Conservation (phyloP, 352 stramenopile genomes). For the Globisporangium ultimum region DNA sequence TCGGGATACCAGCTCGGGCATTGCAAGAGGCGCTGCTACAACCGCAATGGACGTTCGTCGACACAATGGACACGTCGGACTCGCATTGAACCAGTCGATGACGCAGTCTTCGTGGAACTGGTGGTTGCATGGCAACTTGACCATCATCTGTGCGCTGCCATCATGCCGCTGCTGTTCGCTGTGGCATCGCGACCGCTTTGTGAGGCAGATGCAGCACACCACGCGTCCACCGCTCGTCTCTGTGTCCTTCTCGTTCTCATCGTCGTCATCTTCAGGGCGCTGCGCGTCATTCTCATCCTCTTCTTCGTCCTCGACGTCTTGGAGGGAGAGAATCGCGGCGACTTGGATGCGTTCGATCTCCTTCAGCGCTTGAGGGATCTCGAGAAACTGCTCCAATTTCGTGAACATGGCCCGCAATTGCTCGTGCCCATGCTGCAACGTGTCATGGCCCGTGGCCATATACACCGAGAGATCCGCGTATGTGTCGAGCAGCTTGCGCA, state of each 20-base stretch:
- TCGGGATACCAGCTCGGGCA: neutral
- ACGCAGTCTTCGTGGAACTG: slow-evolving; percentile 80
- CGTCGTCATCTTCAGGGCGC: slow-evolving; percentile 6
- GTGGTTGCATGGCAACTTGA: slow-evolving; percentile 60
- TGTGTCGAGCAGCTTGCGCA: slow-evolving; percentile 46
- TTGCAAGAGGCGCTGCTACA: neutral
- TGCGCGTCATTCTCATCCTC: neutral
- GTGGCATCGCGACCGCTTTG: slow-evolving; percentile 9
- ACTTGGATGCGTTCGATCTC: slow-evolving; percentile 44
- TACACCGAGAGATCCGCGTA: slow-evolving; percentile 67
- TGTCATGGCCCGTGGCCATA: slow-evolving; percentile 28
- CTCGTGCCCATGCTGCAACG: slow-evolving; percentile 11
- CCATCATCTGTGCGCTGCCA: slow-evolving; percentile 26
- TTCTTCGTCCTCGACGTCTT: slow-evolving; percentile 34
- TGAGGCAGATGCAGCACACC: slow-evolving; percentile 11
- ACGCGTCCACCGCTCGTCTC: slow-evolving; percentile 2
- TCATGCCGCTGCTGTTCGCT: slow-evolving; percentile 17
- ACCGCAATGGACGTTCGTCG: slow-evolving; percentile 17
- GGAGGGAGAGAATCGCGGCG: slow-evolving; percentile 43
- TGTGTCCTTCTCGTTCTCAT: slow-evolving; percentile 9
- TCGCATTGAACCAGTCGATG: slow-evolving; percentile 73
- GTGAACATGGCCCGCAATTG: slow-evolving; percentile 24
- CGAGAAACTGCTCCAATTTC: slow-evolving; percentile 44
- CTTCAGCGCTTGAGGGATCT: slow-evolving; percentile 47
- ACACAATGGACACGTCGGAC: slow-evolving; percentile 65